phyloP scores from a whole-genome alignment of 306 rosid species.

The Cicer arietinum region DNA sequence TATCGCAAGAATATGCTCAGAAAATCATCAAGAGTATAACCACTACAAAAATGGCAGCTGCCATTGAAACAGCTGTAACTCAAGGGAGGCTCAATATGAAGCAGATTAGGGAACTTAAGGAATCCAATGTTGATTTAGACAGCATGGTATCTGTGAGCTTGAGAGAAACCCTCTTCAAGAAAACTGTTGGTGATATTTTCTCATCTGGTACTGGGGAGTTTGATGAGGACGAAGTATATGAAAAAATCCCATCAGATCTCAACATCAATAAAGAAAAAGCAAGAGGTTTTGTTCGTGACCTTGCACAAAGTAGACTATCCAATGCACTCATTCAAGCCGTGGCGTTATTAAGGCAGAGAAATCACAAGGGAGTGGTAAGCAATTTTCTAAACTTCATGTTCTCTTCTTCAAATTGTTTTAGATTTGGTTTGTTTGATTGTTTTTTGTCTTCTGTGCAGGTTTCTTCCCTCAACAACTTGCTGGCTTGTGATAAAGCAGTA shows the following conservation, averaged over 20 bases:
- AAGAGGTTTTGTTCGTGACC: slow-evolving; percentile 65
- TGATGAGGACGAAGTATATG: slow-evolving; percentile 89
- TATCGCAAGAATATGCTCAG: slow-evolving; percentile 87
- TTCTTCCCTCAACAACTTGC: slow-evolving; percentile 58
- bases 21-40: slow-evolving; percentile 93
- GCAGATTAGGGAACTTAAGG: slow-evolving; percentile 97
- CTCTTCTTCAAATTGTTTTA: neutral
- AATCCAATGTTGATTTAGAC: slow-evolving; percentile 82
- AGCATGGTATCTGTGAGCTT: slow-evolving; percentile 83
- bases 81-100: slow-evolving; percentile 88
- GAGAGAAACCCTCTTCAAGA: slow-evolving; percentile 88
- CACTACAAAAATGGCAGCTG: slow-evolving; percentile 93
- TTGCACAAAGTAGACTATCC: slow-evolving; percentile 77
- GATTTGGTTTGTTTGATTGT: slow-evolving; percentile 16
- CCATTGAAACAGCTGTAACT: slow-evolving; percentile 88
- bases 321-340: slow-evolving; percentile 93
- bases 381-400: slow-evolving; percentile 7
- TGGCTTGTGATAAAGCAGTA: slow-evolving; percentile 62
- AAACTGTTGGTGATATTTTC: slow-evolving; percentile 90
- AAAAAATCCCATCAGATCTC: slow-evolving; percentile 87
- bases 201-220: slow-evolving; percentile 99
- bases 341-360: slow-evolving; percentile 81
- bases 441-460: slow-evolving; percentile 47
- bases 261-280: slow-evolving; percentile 83
- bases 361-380: slow-evolving; percentile 81